Evolutionary conservation across 345 rosid genomes (phyloP).

Genomic region (Erodium maritimum): DNA sequence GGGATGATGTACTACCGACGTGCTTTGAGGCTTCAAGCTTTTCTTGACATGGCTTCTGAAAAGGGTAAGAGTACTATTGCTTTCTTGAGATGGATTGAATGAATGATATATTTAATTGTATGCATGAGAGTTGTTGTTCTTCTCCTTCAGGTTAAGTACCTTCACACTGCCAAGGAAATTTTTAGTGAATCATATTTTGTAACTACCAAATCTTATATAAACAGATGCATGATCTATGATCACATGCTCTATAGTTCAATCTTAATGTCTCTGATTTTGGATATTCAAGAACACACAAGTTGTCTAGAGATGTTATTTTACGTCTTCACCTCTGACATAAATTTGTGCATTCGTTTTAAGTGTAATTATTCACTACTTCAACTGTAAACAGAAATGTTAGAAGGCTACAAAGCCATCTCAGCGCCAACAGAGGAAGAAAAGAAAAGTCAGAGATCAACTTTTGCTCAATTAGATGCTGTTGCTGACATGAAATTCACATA

Average conservation of each 20-base stretch:
- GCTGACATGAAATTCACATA: conserved; percentile 95
- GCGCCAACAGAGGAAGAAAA: conserved; percentile 84
- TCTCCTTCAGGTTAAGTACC: no score
- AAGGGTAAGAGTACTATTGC: conserved; percentile 32
- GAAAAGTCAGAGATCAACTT: conserved; percentile 76
- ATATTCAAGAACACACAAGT: conserved; percentile 1
- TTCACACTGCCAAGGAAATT: no score
- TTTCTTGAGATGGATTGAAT: conserved; percentile 6
- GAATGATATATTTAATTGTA: neutral
- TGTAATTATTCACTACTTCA: conserved; percentile 9
- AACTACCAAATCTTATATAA: neutral
- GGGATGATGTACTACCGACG: conserved; percentile 99
- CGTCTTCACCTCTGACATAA: neutral
- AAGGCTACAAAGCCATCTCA: conserved; percentile 83
- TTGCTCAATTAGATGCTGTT: conserved; percentile 77
- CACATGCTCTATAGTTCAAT: neutral
- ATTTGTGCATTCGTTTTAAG: no score
- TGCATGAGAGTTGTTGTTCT: neutral
- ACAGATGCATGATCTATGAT: conserved; percentile 4
- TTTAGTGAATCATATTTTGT: no score
- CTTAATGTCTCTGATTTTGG: neutral
- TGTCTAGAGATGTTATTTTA: conserved; percentile 1
- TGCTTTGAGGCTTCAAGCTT: conserved; percentile 95
- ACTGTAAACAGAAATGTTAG: conserved; percentile 63
- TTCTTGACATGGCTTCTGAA: conserved; percentile 95